phyloP scores from a whole-genome alignment of 225 moss, liverwort and hornwort species.

The Asterella californica region DNA sequence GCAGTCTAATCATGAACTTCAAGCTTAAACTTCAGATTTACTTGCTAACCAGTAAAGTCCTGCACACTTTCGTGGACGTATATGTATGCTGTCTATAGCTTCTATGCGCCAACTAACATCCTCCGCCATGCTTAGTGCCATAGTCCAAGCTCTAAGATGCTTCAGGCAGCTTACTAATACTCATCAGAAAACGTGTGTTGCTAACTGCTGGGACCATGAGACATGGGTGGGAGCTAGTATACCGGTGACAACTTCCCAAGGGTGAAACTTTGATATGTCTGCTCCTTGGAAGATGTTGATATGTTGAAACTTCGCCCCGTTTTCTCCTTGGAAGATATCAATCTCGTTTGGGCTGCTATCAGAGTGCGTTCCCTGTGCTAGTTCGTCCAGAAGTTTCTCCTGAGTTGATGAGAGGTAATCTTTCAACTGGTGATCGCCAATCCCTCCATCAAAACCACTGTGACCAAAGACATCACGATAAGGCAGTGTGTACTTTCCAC shows the following conservation, averaged over 20 bases:
- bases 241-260: background rate
- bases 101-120: background rate
- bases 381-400: background rate
- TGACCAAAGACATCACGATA: background rate
- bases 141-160: background rate
- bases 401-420: background rate
- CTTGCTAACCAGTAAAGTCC: background rate
- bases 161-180: background rate
- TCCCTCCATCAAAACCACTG: slow-evolving; percentile 1
- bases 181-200: background rate
- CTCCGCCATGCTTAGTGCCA: background rate
- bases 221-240: background rate
- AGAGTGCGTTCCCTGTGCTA: background rate
- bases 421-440: background rate
- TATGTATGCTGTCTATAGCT: background rate
- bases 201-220: background rate
- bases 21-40: background rate
- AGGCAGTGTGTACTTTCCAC: background rate
- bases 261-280: background rate
- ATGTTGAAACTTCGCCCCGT: background rate
- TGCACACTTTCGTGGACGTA: background rate
- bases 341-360: background rate
- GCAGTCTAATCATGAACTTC: background rate
- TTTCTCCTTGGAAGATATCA: background rate
- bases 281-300: background rate